Evolutionary conservation across 306 rosid species (phyloP).

Genomic region (Pyrus betulifolia): DNA sequence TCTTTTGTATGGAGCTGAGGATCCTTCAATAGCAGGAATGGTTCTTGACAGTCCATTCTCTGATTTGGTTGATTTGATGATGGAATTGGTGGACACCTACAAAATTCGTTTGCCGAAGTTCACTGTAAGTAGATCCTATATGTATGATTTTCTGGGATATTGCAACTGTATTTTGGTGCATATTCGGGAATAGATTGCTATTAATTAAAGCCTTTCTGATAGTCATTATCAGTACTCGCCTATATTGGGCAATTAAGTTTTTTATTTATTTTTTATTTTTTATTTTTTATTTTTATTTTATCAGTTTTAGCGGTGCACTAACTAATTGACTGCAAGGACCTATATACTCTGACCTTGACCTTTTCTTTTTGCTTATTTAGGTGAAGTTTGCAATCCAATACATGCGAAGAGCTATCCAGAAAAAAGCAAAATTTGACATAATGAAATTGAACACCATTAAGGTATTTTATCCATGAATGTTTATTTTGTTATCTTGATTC

Average conservation of each 20-base stretch:
- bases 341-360: neutral
- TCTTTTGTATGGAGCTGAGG: constrained; percentile 94
- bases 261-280: neutral
- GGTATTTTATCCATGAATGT: constrained; percentile 28
- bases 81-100: constrained; percentile 89
- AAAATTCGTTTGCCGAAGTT: constrained; percentile 80
- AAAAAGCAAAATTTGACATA: constrained; percentile 97
- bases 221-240: neutral
- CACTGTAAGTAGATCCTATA: constrained; percentile 54
- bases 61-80: constrained; percentile 93
- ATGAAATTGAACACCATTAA: constrained; percentile 69
- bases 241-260: neutral
- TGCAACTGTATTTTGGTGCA: neutral
- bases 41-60: constrained; percentile 97
- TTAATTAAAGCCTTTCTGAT: neutral
- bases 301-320: neutral
- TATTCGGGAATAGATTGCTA: neutral
- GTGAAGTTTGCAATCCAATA: constrained; percentile 90
- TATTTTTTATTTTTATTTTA: neutral
- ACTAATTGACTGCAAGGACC: neutral
- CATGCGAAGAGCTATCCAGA: constrained; percentile 83
- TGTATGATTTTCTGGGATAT: neutral
- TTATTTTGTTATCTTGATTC: neutral
- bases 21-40: constrained; percentile 98
- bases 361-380: constrained; percentile 24